Evolutionary conservation across 768 basidiomycete species (phyloP).

Genomic region (Paxillus rubicundulus): DNA sequence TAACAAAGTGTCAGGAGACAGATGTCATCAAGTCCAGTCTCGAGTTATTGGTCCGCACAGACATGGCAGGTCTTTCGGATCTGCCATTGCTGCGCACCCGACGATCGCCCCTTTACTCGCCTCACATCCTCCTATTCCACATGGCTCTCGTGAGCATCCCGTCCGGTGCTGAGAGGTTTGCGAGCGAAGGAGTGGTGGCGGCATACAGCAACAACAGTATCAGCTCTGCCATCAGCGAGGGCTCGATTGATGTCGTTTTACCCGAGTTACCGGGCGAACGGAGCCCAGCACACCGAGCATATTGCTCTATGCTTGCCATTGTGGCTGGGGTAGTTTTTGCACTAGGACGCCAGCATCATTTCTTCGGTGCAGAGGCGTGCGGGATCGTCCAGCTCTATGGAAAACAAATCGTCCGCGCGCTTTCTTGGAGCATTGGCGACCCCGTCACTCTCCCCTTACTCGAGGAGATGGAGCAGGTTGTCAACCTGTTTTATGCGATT

Average conservation of each 20-base stretch:
- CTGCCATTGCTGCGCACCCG: slow-evolving; percentile 57
- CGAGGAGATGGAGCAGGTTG: slow-evolving; percentile 80
- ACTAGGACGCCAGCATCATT: slow-evolving; percentile 64
- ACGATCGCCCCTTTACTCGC: slow-evolving; percentile 68
- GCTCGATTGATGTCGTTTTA: slow-evolving; percentile 62
- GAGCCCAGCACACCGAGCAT: slow-evolving; percentile 75
- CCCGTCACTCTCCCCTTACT: slow-evolving; percentile 72
- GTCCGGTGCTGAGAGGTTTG: slow-evolving; percentile 79
- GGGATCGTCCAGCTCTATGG: slow-evolving; percentile 85
- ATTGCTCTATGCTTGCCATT: slow-evolving; percentile 82
- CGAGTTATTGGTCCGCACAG: slow-evolving; percentile 65
- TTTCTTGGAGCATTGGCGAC: slow-evolving; percentile 82
- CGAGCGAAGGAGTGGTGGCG: slow-evolving; percentile 74
- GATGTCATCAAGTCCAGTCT: slow-evolving; percentile 75
- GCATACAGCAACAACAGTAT: slow-evolving; percentile 85
- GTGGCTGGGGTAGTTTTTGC: slow-evolving; percentile 68
- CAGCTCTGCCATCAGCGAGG: slow-evolving; percentile 71
- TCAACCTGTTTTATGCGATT: slow-evolving; percentile 75
- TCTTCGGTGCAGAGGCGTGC: slow-evolving; percentile 81
- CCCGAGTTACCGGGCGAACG: slow-evolving; percentile 73
- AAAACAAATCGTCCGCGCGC: slow-evolving; percentile 70
- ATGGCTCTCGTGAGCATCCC: slow-evolving; percentile 77
- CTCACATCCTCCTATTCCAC: slow-evolving; percentile 82
- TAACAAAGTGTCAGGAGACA: slow-evolving; percentile 75
- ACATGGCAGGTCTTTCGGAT: slow-evolving; percentile 70